Percentiles rank a stretch among this genome's conserved stretches.
Evolutionary conservation across 345 rosid species (phyloP).

Genomic region (Melastoma malabathricum): DNA sequence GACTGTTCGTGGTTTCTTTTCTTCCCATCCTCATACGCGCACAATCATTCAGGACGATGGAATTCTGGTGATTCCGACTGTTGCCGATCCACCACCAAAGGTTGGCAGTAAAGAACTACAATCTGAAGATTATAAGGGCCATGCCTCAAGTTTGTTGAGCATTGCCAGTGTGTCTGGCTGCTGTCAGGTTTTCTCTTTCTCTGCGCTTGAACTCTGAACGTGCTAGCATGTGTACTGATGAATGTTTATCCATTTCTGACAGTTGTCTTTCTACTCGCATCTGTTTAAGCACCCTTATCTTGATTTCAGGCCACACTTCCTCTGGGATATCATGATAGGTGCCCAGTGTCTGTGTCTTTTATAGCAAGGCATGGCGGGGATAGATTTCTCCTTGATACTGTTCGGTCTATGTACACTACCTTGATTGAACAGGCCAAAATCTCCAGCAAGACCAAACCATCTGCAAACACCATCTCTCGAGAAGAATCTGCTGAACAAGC

Average conservation of each 20-base stretch:
- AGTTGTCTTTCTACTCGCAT: not conserved
- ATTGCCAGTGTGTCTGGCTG: constrained; percentile 91
- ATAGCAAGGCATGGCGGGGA: constrained; percentile 79
- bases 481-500: constrained; percentile 66
- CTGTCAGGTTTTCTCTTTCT: constrained; percentile 57
- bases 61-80: constrained; percentile 72
- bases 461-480: constrained; percentile 23
- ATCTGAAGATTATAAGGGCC: constrained; percentile 56
- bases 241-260: not conserved
- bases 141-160: constrained; percentile 52
- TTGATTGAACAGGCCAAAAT: constrained; percentile 56
- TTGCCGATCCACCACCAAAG: constrained; percentile 69
- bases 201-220: not conserved
- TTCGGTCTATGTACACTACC: constrained; percentile 48
- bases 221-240: not conserved
- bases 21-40: constrained; percentile 3
- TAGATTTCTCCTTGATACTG: constrained; percentile 70
- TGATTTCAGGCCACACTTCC: constrained; percentile 54
- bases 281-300: not conserved
- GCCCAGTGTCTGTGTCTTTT: constrained; percentile 74
- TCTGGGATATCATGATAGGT: constrained; percentile 50
- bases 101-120: constrained; percentile 62
- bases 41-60: constrained; percentile 68
- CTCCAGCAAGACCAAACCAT: constrained; percentile 32
- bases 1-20: not conserved